These are phyloP conservation scores for Zymoseptoria pseudotritici DNA, from an alignment of 2,329 filamentous ascomycete species.

Conservation along the genomic window DNA sequence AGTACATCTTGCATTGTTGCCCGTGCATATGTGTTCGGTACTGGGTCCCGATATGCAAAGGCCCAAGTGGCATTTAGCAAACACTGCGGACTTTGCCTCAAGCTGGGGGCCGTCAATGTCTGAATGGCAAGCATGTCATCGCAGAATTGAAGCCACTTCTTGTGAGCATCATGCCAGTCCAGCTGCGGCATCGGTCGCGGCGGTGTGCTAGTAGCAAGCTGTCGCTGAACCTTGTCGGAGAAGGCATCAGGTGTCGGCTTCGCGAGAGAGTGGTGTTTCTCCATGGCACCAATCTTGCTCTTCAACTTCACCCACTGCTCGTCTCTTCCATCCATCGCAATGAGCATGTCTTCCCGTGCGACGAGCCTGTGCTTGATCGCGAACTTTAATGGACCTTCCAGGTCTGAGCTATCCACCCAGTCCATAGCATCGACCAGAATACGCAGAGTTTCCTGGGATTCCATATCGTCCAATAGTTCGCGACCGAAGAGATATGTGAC, in stretches of 20 bases:
- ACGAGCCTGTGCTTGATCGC: slow-evolving; percentile 46
- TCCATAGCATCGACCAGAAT: slow-evolving; percentile 49
- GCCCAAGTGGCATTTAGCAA: slow-evolving; percentile 43
- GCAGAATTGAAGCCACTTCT: slow-evolving; percentile 62
- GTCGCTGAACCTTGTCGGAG: slow-evolving; percentile 83
- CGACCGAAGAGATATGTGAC: slow-evolving; percentile 85
- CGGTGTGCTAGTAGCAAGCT: slow-evolving; percentile 85
- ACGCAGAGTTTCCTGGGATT: slow-evolving; percentile 48
- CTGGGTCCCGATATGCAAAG: slow-evolving; percentile 60
- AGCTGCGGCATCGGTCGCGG: slow-evolving; percentile 81
- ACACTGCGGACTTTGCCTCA: slow-evolving; percentile 18
- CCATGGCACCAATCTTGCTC: slow-evolving; percentile 37
- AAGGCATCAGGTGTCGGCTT: slow-evolving; percentile 69
- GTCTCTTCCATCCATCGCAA: slow-evolving; percentile 35
- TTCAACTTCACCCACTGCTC: slow-evolving; percentile 26
- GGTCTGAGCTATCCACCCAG: slow-evolving; percentile 34
- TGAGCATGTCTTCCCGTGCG: slow-evolving; percentile 59
- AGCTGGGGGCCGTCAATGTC: slow-evolving; percentile 12
- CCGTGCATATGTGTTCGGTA: slow-evolving; percentile 76
- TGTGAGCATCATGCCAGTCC: slow-evolving; percentile 62
- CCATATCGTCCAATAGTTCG: slow-evolving; percentile 60
- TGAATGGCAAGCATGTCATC: slow-evolving; percentile 58
- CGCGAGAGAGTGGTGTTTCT: slow-evolving; percentile 54
- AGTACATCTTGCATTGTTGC: slow-evolving; percentile 46
- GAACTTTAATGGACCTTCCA: slow-evolving; percentile 9